These are phyloP conservation scores for Allantophomopsis lycopodina DNA, from an alignment of 2,329 filamentous ascomycete species.

Conservation along the genomic window DNA sequence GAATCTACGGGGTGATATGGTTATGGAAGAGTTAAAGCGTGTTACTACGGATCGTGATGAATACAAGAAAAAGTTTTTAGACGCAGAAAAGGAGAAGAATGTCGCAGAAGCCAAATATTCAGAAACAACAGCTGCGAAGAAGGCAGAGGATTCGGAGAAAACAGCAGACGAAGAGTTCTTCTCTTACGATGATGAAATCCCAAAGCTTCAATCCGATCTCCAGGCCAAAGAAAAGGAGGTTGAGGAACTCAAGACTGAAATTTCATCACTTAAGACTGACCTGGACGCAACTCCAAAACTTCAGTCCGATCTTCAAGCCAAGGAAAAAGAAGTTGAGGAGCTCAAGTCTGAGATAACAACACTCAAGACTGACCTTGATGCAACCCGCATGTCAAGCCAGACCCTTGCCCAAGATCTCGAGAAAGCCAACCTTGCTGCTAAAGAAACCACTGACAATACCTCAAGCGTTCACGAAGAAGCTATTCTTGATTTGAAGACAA, in stretches of 20 bases:
- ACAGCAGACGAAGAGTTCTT: slow-evolving; percentile 61
- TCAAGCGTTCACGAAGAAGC: slow-evolving; percentile 11
- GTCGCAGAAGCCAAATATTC: slow-evolving; percentile 23
- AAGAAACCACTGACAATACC: slow-evolving; percentile 2
- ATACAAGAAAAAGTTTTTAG: slow-evolving; percentile 63
- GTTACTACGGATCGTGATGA: slow-evolving; percentile 72
- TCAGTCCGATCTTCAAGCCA: slow-evolving; percentile 13
- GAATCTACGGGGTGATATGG: slow-evolving; percentile 78
- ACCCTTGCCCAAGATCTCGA: slow-evolving; percentile 26
- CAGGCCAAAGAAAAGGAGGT: slow-evolving; percentile 59
- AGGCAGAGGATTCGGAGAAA: slow-evolving; percentile 24
- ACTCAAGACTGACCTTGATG: slow-evolving; percentile 42
- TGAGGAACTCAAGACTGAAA: slow-evolving; percentile 53
- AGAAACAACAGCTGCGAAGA: slow-evolving; percentile 11
- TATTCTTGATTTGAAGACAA: slow-evolving; percentile 12
- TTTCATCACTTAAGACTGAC: slow-evolving; percentile 55
- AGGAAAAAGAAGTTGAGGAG: slow-evolving; percentile 1
- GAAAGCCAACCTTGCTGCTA: slow-evolving; percentile 8
- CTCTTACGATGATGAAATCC: slow-evolving; percentile 80
- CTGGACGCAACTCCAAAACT: slow-evolving; percentile 60
- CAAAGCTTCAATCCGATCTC: slow-evolving; percentile 64
- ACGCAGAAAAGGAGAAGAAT: slow-evolving; percentile 48
- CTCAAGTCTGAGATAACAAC: slow-evolving; percentile 2
- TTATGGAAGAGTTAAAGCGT: slow-evolving; percentile 83
- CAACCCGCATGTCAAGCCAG: slow-evolving; percentile 57